Evolutionary conservation across 495 filamentous ascomycete genomes (phyloP).

Genomic region (Tuber indicum): DNA sequence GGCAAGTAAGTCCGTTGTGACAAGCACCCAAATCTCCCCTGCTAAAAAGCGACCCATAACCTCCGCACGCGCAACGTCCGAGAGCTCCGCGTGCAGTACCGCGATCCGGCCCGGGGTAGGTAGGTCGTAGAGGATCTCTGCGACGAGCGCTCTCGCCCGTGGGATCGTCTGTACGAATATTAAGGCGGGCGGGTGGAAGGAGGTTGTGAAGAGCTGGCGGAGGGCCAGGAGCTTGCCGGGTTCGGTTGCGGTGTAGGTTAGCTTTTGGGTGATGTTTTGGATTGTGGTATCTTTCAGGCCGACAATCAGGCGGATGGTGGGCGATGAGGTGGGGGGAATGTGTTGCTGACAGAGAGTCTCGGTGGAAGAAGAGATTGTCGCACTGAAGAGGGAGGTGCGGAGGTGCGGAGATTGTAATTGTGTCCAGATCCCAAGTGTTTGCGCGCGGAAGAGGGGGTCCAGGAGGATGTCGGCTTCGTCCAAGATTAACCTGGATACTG

Average conservation of each 20-base stretch:
- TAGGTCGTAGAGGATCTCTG: slow-evolving; percentile 91
- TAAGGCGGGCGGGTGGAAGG: slow-evolving; percentile 78
- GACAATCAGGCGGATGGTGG: slow-evolving; percentile 76
- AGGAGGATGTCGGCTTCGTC: slow-evolving; percentile 95
- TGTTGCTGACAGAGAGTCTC: slow-evolving; percentile 46
- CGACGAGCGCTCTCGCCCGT: slow-evolving; percentile 75
- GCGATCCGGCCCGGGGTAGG: slow-evolving; percentile 81
- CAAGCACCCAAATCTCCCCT: slow-evolving; percentile 91
- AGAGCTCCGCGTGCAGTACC: slow-evolving; percentile 79
- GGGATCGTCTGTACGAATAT: slow-evolving; percentile 94
- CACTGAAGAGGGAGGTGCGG: slow-evolving; percentile 79
- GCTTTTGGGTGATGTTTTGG: slow-evolving; percentile 79
- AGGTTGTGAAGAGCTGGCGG: slow-evolving; percentile 72
- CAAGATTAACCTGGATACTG: slow-evolving; percentile 54
- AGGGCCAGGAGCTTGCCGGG: slow-evolving; percentile 88
- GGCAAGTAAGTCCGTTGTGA: slow-evolving; percentile 87
- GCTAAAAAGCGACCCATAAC: slow-evolving; percentile 86
- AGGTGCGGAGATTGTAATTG: slow-evolving; percentile 55
- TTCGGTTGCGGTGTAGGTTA: slow-evolving; percentile 87
- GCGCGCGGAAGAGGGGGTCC: slow-evolving; percentile 81
- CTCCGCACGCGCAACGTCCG: slow-evolving; percentile 62
- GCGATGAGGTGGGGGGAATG: slow-evolving; percentile 38
- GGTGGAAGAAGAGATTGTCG: slow-evolving; percentile 90
- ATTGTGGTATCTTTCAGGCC: slow-evolving; percentile 92
- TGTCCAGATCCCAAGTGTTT: slow-evolving; percentile 81